Evolutionary conservation across 2,329 filamentous ascomycete genomes (phyloP).

Genomic region (Drechslerella stenobrocha): DNA sequence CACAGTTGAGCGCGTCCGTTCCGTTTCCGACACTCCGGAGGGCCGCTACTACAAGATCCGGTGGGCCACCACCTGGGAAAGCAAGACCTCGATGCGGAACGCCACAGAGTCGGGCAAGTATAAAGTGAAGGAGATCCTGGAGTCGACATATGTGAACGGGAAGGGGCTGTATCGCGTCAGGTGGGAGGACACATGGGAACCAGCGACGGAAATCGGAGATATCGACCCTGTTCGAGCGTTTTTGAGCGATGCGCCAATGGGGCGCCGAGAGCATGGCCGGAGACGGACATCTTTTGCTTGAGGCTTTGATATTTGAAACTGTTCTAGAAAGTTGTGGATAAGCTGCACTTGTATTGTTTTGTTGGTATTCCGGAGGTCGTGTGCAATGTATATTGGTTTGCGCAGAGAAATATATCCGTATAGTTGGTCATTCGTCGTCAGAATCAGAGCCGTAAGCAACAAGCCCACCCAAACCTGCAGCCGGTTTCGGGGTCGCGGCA

Average conservation of each 20-base stretch:
- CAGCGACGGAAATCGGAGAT: conserved; percentile 33
- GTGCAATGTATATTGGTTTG: conserved; percentile 6
- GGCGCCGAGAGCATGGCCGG: conserved; percentile 16
- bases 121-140: conserved; percentile 33
- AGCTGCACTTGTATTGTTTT: conserved; percentile 12
- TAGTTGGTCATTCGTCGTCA: conserved; percentile 28
- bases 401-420: not conserved
- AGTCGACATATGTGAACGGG: conserved; percentile 38
- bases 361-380: conserved; percentile 11
- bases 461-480: conserved; percentile 21
- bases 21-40: conserved; percentile 30
- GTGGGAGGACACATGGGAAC: conserved; percentile 45
- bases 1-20: conserved; percentile 23
- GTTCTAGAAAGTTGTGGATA: conserved; percentile 2
- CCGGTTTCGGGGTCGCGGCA: conserved; percentile 5
- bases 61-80: conserved; percentile 47
- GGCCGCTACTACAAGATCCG: conserved; percentile 44
- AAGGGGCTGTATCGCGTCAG: conserved; percentile 39
- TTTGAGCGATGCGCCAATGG: conserved; percentile 25
- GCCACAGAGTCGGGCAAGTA: conserved; percentile 46
- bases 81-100: conserved; percentile 34
- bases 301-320: not conserved
- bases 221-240: conserved; percentile 31
- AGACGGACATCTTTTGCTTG: conserved; percentile 28
- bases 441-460: conserved; percentile 43